Base-by-base conservation (phyloP, 176 grass and related monocot genomes). In the Oryza longistaminata region DNA sequence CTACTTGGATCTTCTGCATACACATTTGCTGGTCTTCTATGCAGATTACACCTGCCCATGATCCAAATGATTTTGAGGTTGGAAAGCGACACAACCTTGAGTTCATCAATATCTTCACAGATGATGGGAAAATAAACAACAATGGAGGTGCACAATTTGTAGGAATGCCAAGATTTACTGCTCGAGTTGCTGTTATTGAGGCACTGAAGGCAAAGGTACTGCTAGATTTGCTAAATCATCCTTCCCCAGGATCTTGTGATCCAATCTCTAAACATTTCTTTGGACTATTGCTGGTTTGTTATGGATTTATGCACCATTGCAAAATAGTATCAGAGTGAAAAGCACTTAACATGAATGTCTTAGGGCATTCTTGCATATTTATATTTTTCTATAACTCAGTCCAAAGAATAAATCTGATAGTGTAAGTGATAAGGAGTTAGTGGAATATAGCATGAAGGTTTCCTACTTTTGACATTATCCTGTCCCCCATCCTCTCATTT, bases 21-120 rank as follows among this genome's bases (percentile, higher is more conserved):
- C 55, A 61, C 2, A 2, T 22, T 9, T 61, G 55, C 55, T 61
- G 1, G 7, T 61, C 55, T 22, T 61, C 3, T 61, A 22, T 22
- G 55, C 55, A 61, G 55, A 61, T 61, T 61, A 61, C 55, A 61
- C 55, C 55, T 9, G 55, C 55, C 19, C 55, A 61, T 61, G 55
- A 61, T 61, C 55, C 55, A 61, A 61, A 61, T 61, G 55, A 61
- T 61, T 61, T 61, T 61, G 55, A 61, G 55, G 55, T 61, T 61
- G 55, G 55, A n/a, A 61, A 61, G 55, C 55, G 55, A 61, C 55
- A 61, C 55, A 61, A 61, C 19, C 55, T 61, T 61, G 55, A 61
- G 55, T 61, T 61, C 55, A 61, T 61, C 17, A 61, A 61, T 61
- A 61, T 61, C 21, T 61, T 61, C 55, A 61, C 55, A 61, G 55